A percentile compares a stretch with the other conserved stretches of the same genome.
phyloP scores from a whole-genome alignment of 768 basidiomycete genomes.

The Agrocybe chaxingu region DNA sequence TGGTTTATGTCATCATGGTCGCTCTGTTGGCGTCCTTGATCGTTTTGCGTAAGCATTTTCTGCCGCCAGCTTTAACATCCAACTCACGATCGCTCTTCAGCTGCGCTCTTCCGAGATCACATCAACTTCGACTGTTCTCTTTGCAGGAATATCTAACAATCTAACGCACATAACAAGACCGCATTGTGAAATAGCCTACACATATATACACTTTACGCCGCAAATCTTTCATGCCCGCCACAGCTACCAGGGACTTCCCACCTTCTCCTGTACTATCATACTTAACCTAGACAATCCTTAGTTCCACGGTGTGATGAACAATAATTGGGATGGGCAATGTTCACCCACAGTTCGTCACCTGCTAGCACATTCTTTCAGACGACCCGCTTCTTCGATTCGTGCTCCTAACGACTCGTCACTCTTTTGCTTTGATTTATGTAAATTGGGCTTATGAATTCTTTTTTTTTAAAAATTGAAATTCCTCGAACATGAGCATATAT shows the following conservation, averaged over 20 bases:
- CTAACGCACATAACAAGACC: constrained; percentile 25
- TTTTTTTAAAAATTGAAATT: background rate
- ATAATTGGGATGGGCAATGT: constrained; percentile 13
- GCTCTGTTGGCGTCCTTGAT: constrained; percentile 79
- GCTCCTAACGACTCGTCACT: constrained; percentile 2
- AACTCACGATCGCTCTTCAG: constrained; percentile 35
- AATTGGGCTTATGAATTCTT: constrained; percentile 1
- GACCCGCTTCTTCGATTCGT: background rate
- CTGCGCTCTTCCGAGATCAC: constrained; percentile 75
- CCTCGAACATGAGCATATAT: background rate
- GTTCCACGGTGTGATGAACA: constrained; percentile 12
- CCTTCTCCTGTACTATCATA: constrained; percentile 18
- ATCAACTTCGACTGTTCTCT: constrained; percentile 79
- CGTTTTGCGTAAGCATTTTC: constrained; percentile 63
- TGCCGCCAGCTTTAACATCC: background rate
- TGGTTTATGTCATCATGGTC: constrained; percentile 78
- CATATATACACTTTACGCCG: constrained; percentile 18
- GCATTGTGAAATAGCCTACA: constrained; percentile 17
- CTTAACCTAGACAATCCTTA: constrained; percentile 18
- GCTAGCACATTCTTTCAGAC: background rate
- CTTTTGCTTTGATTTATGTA: constrained; percentile 21
- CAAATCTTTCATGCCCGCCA: constrained; percentile 9
- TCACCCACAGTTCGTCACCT: constrained; percentile 4
- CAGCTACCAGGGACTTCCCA: constrained; percentile 11
- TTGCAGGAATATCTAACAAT: constrained; percentile 78